These are phyloP conservation scores for Pseudozyma hubeiensis DNA, from an alignment of 1,284 basidiomycete species.

Conservation along the genomic window DNA sequence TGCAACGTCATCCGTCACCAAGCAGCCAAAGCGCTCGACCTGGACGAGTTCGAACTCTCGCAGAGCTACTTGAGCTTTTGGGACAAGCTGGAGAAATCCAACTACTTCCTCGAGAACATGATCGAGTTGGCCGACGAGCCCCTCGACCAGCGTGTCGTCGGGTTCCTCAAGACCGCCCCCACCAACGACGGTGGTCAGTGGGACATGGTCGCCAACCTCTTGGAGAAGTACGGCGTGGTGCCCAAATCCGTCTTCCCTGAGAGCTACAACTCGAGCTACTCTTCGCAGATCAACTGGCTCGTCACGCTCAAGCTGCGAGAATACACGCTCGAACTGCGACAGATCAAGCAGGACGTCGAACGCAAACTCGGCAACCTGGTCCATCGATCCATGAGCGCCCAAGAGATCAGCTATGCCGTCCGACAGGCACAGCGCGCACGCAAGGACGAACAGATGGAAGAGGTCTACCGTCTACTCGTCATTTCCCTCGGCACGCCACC, in stretches of 20 bases:
- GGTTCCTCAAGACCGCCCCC: constrained; percentile 80
- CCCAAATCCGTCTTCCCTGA: constrained; percentile 83
- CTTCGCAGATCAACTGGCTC: constrained; percentile 79
- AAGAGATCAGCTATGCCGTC: constrained; percentile 37
- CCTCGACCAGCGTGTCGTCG: constrained; percentile 83
- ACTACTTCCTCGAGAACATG: constrained; percentile 90
- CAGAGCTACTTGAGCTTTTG: constrained; percentile 73
- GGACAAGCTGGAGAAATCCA: constrained; percentile 87
- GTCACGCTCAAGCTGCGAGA: constrained; percentile 91
- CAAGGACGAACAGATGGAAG: constrained; percentile 85
- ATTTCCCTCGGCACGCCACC: constrained; percentile 76
- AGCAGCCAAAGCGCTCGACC: constrained; percentile 84
- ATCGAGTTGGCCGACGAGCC: constrained; percentile 84
- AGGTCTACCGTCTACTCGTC: constrained; percentile 87
- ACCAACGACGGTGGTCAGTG: constrained; percentile 80
- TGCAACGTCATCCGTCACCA: constrained; percentile 83
- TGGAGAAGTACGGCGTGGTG: constrained; percentile 52
- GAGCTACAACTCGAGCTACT: constrained; percentile 82
- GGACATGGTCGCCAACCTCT: constrained; percentile 90
- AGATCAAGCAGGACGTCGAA: constrained; percentile 70
- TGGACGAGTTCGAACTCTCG: constrained; percentile 88
- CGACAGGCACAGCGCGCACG: constrained; percentile 70
- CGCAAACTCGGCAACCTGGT: constrained; percentile 69
- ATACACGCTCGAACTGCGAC: constrained; percentile 83
- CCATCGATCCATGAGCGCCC: constrained; percentile 1